phyloP scores from a whole-genome alignment of 2,329 filamentous ascomycete genomes.

The Ophiostoma perfectum region DNA sequence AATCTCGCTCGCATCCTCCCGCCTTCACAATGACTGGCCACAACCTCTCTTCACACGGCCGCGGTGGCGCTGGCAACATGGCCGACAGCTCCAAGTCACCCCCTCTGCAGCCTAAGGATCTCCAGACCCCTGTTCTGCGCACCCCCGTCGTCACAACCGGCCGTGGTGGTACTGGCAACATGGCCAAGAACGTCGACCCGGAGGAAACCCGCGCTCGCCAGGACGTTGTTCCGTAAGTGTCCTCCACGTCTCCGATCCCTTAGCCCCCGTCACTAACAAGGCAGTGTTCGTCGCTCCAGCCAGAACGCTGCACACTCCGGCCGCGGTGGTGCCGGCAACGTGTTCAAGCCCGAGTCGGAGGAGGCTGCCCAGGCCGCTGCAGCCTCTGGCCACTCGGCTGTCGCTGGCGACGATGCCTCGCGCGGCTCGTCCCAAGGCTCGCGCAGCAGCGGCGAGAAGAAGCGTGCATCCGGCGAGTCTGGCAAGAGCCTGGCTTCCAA shows the following conservation, averaged over 20 bases:
- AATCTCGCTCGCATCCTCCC: not conserved
- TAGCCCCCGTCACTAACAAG: not conserved
- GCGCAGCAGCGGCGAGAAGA: conserved; percentile 25
- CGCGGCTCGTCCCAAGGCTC: conserved; percentile 16
- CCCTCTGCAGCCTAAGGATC: conserved; percentile 53
- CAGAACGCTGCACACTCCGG: conserved; percentile 61
- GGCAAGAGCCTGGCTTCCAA: conserved; percentile 37
- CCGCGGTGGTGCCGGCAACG: conserved; percentile 70
- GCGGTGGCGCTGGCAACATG: conserved; percentile 75
- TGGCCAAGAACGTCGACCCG: conserved; percentile 68
- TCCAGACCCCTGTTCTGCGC: conserved; percentile 80
- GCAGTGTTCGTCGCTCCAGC: conserved; percentile 47
- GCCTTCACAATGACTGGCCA: conserved; percentile 33
- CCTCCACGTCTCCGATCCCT: not conserved
- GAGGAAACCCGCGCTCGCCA: conserved; percentile 71
- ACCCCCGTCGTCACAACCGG: conserved; percentile 80
- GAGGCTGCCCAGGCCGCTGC: conserved; percentile 28
- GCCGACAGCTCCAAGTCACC: conserved; percentile 46
- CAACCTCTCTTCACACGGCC: conserved; percentile 59
- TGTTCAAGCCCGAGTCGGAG: conserved; percentile 48
- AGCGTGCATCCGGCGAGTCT: conserved; percentile 14
- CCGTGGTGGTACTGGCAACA: conserved; percentile 82
- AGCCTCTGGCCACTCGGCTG: conserved; percentile 21
- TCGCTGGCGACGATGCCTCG: conserved; percentile 33
- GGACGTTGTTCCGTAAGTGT: conserved; percentile 67